These are phyloP conservation scores for Schrenkiella parvula DNA, from an alignment of 345 rosid species.

Conservation along the genomic window DNA sequence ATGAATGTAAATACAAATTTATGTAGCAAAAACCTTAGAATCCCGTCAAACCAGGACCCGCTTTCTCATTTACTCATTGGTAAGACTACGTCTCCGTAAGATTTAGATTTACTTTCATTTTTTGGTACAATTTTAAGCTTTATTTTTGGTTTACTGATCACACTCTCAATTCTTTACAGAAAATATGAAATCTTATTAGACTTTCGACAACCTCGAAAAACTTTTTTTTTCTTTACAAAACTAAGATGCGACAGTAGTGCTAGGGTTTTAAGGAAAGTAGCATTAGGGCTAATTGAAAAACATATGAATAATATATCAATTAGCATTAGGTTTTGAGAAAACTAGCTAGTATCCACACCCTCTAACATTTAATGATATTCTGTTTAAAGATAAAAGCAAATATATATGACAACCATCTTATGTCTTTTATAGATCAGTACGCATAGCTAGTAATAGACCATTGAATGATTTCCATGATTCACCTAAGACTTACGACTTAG, in stretches of 20 bases:
- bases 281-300: neutral
- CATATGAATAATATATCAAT: neutral
- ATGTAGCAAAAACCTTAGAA: neutral
- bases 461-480: constrained; percentile 3
- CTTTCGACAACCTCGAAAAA: neutral
- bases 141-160: too few relatives aligned
- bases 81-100: too few relatives aligned
- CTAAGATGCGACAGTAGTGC: neutral
- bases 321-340: neutral
- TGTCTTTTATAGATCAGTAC: neutral
- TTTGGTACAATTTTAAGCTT: too few relatives aligned
- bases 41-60: constrained; percentile 15
- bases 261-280: neutral
- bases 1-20: neutral
- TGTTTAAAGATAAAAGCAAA: neutral
- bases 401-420: neutral
- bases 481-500: too few relatives aligned
- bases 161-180: too few relatives aligned
- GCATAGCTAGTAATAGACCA: neutral
- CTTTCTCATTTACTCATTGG: constrained; percentile 15
- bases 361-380: neutral
- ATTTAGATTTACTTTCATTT: too few relatives aligned
- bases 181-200: neutral
- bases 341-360: neutral
- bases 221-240: neutral